These are phyloP conservation scores for Rhododendron henanense DNA, from an alignment of 148 eudicot genomes.

Conservation along the genomic window DNA sequence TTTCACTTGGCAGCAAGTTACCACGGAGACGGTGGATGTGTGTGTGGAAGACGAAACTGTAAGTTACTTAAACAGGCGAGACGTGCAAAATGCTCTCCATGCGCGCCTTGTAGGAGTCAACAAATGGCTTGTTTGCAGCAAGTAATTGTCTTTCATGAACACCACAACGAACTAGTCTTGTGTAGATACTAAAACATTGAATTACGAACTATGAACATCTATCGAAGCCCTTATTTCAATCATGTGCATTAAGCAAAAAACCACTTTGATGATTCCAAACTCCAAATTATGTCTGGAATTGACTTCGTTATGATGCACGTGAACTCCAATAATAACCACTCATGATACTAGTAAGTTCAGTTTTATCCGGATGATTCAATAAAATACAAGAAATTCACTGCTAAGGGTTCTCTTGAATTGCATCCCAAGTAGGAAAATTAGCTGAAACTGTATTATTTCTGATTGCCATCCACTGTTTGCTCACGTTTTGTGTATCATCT, in stretches of 20 bases:
- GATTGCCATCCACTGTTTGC: background rate
- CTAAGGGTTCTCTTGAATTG: background rate
- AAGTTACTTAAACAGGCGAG: constrained; percentile 23
- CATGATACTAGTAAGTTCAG: background rate
- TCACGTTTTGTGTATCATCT: background rate
- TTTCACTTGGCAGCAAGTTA: constrained; percentile 12
- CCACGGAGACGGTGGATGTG: constrained; percentile 16
- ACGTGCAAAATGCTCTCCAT: constrained; percentile 25
- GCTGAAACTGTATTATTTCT: background rate
- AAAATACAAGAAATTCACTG: background rate
- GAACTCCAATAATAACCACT: background rate
- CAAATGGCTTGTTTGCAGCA: constrained; percentile 29
- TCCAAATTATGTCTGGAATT: background rate
- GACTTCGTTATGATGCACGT: background rate
- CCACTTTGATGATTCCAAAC: background rate
- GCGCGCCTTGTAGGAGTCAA: constrained; percentile 27
- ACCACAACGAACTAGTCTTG: background rate
- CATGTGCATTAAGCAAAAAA: background rate
- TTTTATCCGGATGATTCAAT: background rate
- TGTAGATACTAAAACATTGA: background rate
- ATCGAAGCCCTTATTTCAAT: background rate
- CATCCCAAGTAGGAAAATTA: background rate
- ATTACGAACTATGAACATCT: too few species aligned
- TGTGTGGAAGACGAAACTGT: constrained; percentile 27
- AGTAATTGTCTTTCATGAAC: constrained; percentile 14